Evolutionary conservation across 1,139 yeast genomes (phyloP).

Genomic region (Nakaseomyces uthaithaninus): DNA sequence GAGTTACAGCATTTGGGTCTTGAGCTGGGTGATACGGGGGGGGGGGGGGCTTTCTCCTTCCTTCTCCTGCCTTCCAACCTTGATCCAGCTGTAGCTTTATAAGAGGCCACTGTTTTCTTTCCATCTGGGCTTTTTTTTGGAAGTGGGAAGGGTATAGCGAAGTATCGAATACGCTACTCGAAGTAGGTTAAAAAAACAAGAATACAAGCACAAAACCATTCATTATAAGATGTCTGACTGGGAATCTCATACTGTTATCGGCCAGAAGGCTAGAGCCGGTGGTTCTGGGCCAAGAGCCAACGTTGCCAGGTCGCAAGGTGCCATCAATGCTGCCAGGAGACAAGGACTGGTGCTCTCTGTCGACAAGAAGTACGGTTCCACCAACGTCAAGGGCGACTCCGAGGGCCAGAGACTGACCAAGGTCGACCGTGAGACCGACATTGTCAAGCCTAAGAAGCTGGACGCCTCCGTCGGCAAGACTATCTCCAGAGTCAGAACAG

Average conservation of each 20-base stretch:
- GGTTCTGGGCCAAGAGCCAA: slow-evolving; percentile 74
- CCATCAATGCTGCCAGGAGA: slow-evolving; percentile 90
- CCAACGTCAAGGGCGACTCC: slow-evolving; percentile 59
- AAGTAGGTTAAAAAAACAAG: not conserved
- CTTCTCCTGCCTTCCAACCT: too few relatives aligned
- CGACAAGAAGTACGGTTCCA: slow-evolving; percentile 80
- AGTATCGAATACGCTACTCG: not conserved
- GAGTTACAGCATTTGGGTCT: too few relatives aligned
- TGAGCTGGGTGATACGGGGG: too few relatives aligned
- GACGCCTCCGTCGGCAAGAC: slow-evolving; percentile 81
- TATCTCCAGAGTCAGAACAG: slow-evolving; percentile 79
- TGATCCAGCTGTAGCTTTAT: too few relatives aligned
- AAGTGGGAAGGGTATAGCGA: too few relatives aligned
- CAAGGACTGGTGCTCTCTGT: slow-evolving; percentile 80
- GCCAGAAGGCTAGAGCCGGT: slow-evolving; percentile 80
- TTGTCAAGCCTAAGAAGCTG: slow-evolving; percentile 85
- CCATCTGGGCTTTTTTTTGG: too few relatives aligned
- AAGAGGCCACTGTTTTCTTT: too few relatives aligned
- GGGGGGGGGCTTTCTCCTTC: too few relatives aligned
- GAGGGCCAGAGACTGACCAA: slow-evolving; percentile 95
- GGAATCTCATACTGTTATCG: slow-evolving; percentile 85
- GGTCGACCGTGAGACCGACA: slow-evolving; percentile 88
- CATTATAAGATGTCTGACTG: slow-evolving; percentile 51
- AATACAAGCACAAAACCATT: slow-evolving; percentile 4
- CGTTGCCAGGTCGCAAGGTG: slow-evolving; percentile 71